Percentiles rank a stretch among this genome's conserved stretches.
phyloP scores from a whole-genome alignment of 352 stramenopile genomes.

The Globisporangium nagaii region DNA sequence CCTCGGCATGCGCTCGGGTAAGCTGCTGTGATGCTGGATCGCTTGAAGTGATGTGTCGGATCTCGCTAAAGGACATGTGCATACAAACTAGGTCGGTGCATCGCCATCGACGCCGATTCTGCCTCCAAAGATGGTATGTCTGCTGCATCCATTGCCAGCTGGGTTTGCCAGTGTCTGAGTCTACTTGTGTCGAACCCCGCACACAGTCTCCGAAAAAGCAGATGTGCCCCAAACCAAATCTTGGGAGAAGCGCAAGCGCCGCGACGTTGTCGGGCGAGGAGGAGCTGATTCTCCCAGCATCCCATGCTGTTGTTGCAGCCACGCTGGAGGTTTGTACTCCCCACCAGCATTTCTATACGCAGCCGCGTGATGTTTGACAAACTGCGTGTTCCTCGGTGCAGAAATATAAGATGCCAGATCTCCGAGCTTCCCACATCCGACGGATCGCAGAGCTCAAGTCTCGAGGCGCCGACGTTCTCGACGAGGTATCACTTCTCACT shows the following conservation, averaged over 20 bases:
- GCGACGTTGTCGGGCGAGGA: not conserved
- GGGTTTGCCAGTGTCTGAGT: too few species aligned
- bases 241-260: slow-evolving; percentile 22
- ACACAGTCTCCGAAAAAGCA: slow-evolving; percentile 45
- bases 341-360: too few species aligned
- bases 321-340: slow-evolving; percentile 19
- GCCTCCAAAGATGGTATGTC: slow-evolving; percentile 46
- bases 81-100: slow-evolving; percentile 8
- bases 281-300: not conserved
- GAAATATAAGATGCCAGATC: slow-evolving; percentile 56
- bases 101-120: slow-evolving; percentile 40
- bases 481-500: slow-evolving; percentile 9
- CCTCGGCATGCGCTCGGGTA: slow-evolving; percentile 16
- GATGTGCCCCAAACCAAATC: not conserved
- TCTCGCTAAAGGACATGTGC: too few species aligned
- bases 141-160: too few species aligned
- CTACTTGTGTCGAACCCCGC: too few species aligned
- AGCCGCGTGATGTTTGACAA: not conserved
- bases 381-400: slow-evolving; percentile 8
- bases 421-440: slow-evolving; percentile 61
- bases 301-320: not conserved
- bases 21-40: not conserved
- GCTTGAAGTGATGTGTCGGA: not conserved
- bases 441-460: slow-evolving; percentile 53
- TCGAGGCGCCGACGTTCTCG: slow-evolving; percentile 24